phyloP scores from a whole-genome alignment of 257 asterid species.

The Thymus mandschuricus region DNA sequence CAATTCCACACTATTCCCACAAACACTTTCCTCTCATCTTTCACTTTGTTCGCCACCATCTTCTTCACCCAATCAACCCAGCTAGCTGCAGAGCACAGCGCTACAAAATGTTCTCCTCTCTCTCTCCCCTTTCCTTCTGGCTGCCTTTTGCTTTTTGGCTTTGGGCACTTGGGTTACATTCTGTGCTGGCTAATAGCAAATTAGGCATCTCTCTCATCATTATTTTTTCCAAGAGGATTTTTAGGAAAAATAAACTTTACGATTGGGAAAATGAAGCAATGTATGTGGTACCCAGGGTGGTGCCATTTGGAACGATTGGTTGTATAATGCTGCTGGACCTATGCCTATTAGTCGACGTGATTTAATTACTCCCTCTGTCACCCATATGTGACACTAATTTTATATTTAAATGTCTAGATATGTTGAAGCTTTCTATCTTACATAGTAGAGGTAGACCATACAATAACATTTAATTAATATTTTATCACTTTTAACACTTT shows the following conservation, averaged over 20 bases:
- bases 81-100: background rate
- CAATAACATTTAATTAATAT: no score
- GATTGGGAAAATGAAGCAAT: background rate
- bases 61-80: conserved; percentile 2
- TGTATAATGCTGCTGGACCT: background rate
- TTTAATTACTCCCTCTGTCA: no score
- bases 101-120: background rate
- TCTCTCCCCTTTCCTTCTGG: background rate
- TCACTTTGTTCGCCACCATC: conserved; percentile 29
- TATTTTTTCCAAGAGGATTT: background rate
- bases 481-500: no score
- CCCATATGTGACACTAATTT: no score
- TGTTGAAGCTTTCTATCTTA: no score
- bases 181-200: conserved; percentile 5
- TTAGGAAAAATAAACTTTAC: background rate
- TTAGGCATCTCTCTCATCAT: background rate
- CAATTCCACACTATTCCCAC: conserved; percentile 74
- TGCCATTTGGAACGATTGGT: conserved; percentile 23
- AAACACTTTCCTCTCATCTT: conserved; percentile 47
- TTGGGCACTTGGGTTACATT: background rate
- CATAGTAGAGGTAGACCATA: no score
- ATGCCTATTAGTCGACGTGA: no score
- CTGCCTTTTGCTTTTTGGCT: background rate
- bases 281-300: background rate
- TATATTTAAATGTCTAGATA: no score